Base-by-base conservation (phyloP, 495 filamentous ascomycete genomes). In the Venustampulla echinocandica region DNA sequence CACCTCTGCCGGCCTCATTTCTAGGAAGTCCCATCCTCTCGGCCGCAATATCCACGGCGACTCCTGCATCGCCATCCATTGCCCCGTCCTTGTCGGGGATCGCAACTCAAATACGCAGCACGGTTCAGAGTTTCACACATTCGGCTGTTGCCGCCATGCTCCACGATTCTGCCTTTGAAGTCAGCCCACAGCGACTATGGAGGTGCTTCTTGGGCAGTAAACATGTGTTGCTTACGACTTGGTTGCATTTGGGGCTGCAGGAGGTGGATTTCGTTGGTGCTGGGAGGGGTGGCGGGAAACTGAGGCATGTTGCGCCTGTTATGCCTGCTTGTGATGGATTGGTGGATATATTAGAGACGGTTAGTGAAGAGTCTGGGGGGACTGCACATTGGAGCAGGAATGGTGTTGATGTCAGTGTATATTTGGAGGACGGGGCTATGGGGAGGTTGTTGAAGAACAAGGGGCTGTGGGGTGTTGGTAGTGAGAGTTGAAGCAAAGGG, bases 271-370 rank as follows among this genome's bases (percentile, higher is more conserved):
- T 70, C 51, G 55, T 47, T 23, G 46, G 17, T 22, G 17, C 19
- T 21, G 33, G n/a, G 14, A 53, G 42, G 7, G 54, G 33, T 0
- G 35, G 43, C 1, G 23, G 32, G 4, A 28, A 33, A 9, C 55
- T 61, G 42, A 54, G 58, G 15, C 67, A 63, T 46, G 60, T 67
- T 1, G 57, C 65, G 13, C 57, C 57, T 3, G 46, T 67, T 0
- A 69, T 69, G 66, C 61, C 64, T 6, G 47, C 43, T 22, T 50
- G 61, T 40, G 67, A 69, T 46, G 67, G 67, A 0, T 44, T 66
- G n/a, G 52, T 69, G 4, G 58, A 64, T 21, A 54, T 69, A 25
- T 46, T 58, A 39, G 59, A 60, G 25, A 47, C 27, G 9, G 22
- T 28, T n/a, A 27, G 42, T 0, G 24, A 32, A 11, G 30, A 22